Percentiles rank a stretch among this genome's conserved stretches.
Conservation (phyloP, 2,329 filamentous ascomycete genomes). For the Capronia epimyces region DNA sequence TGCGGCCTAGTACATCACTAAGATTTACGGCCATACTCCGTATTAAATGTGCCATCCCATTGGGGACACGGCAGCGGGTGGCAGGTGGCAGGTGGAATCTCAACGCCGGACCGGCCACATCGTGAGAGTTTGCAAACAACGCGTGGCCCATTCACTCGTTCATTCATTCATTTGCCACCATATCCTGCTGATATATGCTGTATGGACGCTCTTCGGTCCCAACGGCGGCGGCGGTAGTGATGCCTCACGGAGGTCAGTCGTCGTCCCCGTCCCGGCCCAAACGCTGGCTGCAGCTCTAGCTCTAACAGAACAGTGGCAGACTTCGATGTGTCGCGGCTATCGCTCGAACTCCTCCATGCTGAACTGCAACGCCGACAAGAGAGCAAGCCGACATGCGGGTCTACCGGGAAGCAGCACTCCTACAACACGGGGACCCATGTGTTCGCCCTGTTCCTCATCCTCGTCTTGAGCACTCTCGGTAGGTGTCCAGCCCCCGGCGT, state of each 20-base stretch:
- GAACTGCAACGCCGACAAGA: slow-evolving; percentile 48
- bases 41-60: too few species aligned
- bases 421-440: slow-evolving; percentile 66
- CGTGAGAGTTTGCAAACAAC: too few species aligned
- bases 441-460: slow-evolving; percentile 61
- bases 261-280: background rate
- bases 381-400: slow-evolving; percentile 51
- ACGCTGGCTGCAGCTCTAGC: background rate
- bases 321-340: slow-evolving; percentile 16
- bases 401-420: slow-evolving; percentile 26
- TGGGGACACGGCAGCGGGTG: too few species aligned
- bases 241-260: background rate
- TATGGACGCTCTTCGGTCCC: background rate
- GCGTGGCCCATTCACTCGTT: too few species aligned
- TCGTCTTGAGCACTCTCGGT: slow-evolving; percentile 57
- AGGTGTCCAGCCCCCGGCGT: slow-evolving; percentile 27
- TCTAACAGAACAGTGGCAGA: slow-evolving; percentile 2
- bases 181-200: background rate
- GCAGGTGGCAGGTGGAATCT: too few species aligned
- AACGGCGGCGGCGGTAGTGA: background rate
- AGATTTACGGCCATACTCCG: too few species aligned
- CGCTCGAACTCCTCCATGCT: slow-evolving; percentile 39
- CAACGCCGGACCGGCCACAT: too few species aligned
- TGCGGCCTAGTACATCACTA: too few species aligned
- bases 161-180: background rate